These are phyloP conservation scores for Talaromyces sp. DNA, from an alignment of 2,329 filamentous ascomycete genomes.

Conservation along the genomic window DNA sequence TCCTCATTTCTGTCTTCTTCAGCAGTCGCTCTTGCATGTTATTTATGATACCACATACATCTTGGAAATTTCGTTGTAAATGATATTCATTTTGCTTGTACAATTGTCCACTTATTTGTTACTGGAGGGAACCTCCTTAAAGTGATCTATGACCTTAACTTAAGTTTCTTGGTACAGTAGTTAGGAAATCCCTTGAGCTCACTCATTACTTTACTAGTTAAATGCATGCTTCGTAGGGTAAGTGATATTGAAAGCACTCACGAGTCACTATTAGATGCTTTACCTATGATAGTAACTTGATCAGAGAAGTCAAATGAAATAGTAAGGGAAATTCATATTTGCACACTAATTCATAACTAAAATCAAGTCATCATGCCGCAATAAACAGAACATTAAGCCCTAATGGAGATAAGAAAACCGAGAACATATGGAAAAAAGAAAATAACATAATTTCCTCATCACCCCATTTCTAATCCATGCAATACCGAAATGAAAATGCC, in stretches of 20 bases:
- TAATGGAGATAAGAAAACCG: background rate
- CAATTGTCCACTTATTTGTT: too few relatives aligned
- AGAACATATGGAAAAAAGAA: background rate
- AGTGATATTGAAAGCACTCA: too few relatives aligned
- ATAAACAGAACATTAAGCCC: background rate
- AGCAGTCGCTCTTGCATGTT: background rate
- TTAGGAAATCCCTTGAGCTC: too few relatives aligned
- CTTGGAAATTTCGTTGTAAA: background rate
- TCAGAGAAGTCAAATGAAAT: background rate
- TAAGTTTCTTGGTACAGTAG: too few relatives aligned
- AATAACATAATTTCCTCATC: background rate
- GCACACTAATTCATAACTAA: constrained; percentile 8
- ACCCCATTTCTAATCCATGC: background rate
- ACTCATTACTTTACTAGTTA: too few relatives aligned
- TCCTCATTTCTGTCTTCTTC: background rate
- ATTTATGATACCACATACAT: constrained; percentile 2
- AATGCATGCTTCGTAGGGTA: too few relatives aligned
- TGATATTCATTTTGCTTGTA: too few relatives aligned
- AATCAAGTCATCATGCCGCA: constrained; percentile 5
- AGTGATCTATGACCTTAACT: too few relatives aligned
- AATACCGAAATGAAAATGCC: constrained; percentile 1
- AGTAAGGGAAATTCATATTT: constrained; percentile 13
- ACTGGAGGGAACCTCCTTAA: too few relatives aligned
- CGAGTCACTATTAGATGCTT: too few relatives aligned
- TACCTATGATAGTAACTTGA: too few relatives aligned